Conservation (phyloP, 768 basidiomycete genomes). For the Coprinopsis sp. region DNA sequence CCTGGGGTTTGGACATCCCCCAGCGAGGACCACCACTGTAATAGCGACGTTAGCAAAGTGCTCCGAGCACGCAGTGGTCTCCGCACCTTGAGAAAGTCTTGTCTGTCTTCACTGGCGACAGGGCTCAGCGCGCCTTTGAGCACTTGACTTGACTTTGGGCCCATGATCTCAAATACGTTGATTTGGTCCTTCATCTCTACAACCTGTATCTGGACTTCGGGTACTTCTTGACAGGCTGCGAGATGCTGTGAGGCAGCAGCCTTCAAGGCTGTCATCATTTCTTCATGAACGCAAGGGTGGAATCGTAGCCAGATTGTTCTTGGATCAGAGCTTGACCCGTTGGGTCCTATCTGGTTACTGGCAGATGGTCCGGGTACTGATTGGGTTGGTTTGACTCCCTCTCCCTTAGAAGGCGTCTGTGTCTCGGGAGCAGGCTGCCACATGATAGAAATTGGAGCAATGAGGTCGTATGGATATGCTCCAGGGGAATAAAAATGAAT, state of each 20-base stretch:
- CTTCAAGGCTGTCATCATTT: conserved; percentile 49
- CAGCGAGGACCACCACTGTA: conserved; percentile 67
- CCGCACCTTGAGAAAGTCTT: conserved; percentile 56
- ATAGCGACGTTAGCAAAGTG: conserved; percentile 1
- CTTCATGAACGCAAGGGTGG: conserved; percentile 70
- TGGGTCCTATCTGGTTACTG: neutral
- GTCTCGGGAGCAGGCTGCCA: conserved; percentile 54
- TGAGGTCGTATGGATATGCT: conserved; percentile 62
- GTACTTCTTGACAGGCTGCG: conserved; percentile 12
- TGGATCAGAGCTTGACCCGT: neutral
- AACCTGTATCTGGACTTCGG: conserved; percentile 51
- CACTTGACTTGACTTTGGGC: conserved; percentile 76
- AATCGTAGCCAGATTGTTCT: conserved; percentile 68
- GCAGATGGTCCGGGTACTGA: conserved; percentile 3
- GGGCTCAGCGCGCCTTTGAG: conserved; percentile 59
- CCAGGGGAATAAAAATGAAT: conserved; percentile 61
- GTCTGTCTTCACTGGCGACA: conserved; percentile 40
- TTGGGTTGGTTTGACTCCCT: conserved; percentile 6
- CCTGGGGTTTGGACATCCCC: conserved; percentile 58
- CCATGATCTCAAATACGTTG: conserved; percentile 86
- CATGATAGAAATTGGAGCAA: conserved; percentile 68
- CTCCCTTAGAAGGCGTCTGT: conserved; percentile 2
- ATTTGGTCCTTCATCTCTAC: conserved; percentile 66
- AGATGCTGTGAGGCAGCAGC: conserved; percentile 43
- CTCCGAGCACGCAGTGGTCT: neutral